Conservation (phyloP, 208 protist genomes). For the Crithidia thermophila region DNA sequence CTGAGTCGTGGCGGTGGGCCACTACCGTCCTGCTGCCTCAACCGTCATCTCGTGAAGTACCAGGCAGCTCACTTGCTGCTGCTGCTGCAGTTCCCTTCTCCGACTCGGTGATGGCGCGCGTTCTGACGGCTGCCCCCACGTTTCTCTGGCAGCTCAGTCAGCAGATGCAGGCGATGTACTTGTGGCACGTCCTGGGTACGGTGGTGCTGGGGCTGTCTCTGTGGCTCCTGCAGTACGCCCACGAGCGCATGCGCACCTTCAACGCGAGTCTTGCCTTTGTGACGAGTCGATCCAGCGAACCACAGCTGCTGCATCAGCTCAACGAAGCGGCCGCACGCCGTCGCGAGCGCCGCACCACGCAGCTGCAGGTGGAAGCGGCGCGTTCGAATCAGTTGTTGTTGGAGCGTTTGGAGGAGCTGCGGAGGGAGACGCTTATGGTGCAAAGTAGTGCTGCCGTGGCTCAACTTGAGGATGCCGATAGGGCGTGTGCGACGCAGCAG, state of each 20-base stretch:
- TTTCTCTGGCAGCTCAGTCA: conserved; percentile 1
- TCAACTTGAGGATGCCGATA: background rate
- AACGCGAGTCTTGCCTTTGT: conserved; percentile 12
- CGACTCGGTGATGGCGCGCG: background rate
- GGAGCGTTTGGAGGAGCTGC: background rate
- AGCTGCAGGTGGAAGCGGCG: background rate
- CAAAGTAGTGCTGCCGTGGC: background rate
- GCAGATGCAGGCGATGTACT: conserved; percentile 22
- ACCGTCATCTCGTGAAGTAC: no score
- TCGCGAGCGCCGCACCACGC: background rate
- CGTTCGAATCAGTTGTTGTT: background rate
- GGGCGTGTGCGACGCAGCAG: background rate
- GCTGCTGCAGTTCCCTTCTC: background rate
- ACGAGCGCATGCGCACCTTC: conserved; percentile 15
- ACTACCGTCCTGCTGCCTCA: background rate
- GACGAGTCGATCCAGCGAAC: conserved; percentile 5
- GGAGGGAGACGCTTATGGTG: background rate
- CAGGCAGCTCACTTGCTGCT: background rate
- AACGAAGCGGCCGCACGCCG: background rate
- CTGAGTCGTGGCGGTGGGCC: conserved; percentile 4
- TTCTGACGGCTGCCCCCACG: background rate
- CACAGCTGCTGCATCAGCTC: conserved; percentile 12
- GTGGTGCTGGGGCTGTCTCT: conserved; percentile 24
- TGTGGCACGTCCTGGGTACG: conserved; percentile 23
- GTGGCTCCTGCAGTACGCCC: conserved; percentile 19